Base-by-base conservation (phyloP, 225 moss, liverwort and hornwort species). In the Marchantia paleacea region DNA sequence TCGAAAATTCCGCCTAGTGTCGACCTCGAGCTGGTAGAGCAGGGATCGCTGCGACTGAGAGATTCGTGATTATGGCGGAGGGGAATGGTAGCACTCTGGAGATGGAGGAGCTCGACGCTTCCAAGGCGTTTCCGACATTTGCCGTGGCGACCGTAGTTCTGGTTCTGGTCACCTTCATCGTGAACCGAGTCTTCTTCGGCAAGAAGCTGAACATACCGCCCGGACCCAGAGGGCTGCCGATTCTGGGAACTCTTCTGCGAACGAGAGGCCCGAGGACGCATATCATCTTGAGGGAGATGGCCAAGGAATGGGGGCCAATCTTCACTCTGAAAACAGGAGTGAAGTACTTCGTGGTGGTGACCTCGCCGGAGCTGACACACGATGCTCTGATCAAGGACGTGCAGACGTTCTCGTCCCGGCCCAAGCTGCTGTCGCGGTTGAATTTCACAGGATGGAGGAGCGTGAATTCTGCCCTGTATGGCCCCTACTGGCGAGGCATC, bases 401-500 rank as follows among this genome's bases (percentile, higher is more conserved):
- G 26, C 69, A 72, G 64, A 77, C 75, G 0, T 86, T 86, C 67
- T 86, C 86, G 30, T 64, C 81, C 9, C 83, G 86, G 10, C 78
- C 86, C 11, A 86, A 81, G 78, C 61, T 86, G 24, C 69, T 81
- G 28, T 86, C 86, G 7, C 51, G 86, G 12, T 65, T 86, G 81
- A 86, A 86, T 81, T 86, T 66, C 86, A 84, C 86, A 6, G 86
- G 86, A 0, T 84, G 83, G 83, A 81, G 84, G 50, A 86, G 86
- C 29, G 86, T 86, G 52, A 86, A 86, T 55, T 86, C 86, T 0
- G 86, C 86, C 4, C 47, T 86, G 52, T 86, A 86, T 25, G 86
- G 86, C 14, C 63, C 81, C 0, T 86, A 86, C 75, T 86, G 86
- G 86, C 83, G 86, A 0, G 83, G 74, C 48, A 76, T 84, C 14